phyloP scores from a whole-genome alignment of 208 protist species.

The Leishmania tropica region DNA sequence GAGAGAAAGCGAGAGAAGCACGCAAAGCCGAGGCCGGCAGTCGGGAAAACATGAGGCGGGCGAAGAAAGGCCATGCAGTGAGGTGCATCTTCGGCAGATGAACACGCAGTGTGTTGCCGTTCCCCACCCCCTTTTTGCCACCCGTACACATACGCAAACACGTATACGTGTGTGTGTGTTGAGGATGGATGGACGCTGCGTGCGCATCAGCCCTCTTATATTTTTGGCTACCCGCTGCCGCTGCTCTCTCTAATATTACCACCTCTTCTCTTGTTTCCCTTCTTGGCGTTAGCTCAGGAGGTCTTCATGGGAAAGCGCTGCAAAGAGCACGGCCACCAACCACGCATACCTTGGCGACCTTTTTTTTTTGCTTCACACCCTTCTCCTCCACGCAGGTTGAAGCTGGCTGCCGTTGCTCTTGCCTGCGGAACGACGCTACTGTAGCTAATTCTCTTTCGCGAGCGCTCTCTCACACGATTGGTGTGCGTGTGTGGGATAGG shows the following conservation, averaged over 20 bases:
- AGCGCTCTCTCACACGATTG: background rate
- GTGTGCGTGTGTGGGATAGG: background rate
- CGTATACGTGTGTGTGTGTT: background rate
- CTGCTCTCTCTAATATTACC: background rate
- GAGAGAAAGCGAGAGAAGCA: background rate
- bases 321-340: background rate
- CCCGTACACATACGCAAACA: background rate
- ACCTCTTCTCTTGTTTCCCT: background rate
- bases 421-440: background rate
- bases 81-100: background rate
- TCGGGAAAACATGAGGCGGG: background rate
- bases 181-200: background rate
- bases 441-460: background rate
- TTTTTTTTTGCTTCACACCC: background rate
- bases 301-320: background rate
- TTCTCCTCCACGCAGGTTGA: background rate
- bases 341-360: background rate
- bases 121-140: background rate
- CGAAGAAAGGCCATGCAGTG: background rate
- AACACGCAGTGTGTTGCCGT: background rate
- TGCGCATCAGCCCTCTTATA: background rate
- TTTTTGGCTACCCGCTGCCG: background rate
- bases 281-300: background rate
- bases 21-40: background rate
- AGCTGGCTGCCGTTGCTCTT: background rate